phyloP scores from a whole-genome alignment of 2,329 filamentous ascomycete species.

The Penicillium oxalicum region DNA sequence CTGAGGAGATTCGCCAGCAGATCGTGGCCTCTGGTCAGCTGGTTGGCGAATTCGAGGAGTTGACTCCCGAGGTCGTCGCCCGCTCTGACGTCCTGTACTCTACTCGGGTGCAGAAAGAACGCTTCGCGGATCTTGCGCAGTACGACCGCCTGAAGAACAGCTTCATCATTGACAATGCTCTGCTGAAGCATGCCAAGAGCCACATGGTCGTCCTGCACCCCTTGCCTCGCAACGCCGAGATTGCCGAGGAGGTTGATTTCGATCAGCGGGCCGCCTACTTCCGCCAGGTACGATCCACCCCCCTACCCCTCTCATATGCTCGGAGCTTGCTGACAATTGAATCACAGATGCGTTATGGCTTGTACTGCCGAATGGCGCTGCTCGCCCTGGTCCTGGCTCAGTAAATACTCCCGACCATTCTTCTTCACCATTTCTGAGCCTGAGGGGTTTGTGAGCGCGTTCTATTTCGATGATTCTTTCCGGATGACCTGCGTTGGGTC shows the following conservation, averaged over 20 bases:
- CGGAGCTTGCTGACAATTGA: conserved; percentile 38
- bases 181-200: conserved; percentile 83
- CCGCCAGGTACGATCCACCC: conserved; percentile 72
- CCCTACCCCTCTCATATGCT: neutral
- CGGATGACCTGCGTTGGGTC: conserved; percentile 18
- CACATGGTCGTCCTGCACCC: conserved; percentile 96
- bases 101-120: conserved; percentile 93
- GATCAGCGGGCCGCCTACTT: conserved; percentile 97
- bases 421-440: conserved; percentile 14
- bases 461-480: conserved; percentile 16
- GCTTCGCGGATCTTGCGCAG: conserved; percentile 72
- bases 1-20: conserved; percentile 64
- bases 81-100: conserved; percentile 91
- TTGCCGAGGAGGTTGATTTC: conserved; percentile 93
- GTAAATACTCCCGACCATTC: conserved; percentile 16
- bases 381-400: conserved; percentile 82
- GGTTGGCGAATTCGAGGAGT: conserved; percentile 64
- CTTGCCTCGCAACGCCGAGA: conserved; percentile 85
- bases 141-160: conserved; percentile 85
- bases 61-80: conserved; percentile 82
- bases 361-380: conserved; percentile 97
- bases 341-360: conserved; percentile 84
- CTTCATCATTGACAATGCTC: conserved; percentile 84
- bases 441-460: conserved; percentile 11
- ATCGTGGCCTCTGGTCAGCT: conserved; percentile 72